Evolutionary conservation across 2,329 filamentous ascomycete species (phyloP).

Genomic region (Scytalidium sp.): DNA sequence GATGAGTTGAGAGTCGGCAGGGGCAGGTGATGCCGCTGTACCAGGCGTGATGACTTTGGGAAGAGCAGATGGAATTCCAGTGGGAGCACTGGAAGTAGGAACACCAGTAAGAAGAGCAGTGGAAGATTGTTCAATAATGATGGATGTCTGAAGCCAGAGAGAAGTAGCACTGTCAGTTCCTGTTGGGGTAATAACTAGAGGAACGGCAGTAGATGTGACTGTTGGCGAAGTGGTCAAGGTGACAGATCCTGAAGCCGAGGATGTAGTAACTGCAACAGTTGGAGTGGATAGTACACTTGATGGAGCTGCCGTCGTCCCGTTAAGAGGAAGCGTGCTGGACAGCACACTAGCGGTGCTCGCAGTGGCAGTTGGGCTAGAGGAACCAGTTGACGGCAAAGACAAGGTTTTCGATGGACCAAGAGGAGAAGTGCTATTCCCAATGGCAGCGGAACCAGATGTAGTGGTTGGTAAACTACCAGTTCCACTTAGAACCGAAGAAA

Average conservation of each 20-base stretch:
- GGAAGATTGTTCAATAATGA: constrained; percentile 20
- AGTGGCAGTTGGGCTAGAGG: background rate
- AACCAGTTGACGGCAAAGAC: constrained; percentile 3
- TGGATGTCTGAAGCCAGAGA: constrained; percentile 22
- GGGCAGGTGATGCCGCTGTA: constrained; percentile 13
- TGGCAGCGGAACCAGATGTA: background rate
- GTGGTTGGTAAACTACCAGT: background rate
- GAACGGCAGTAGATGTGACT: background rate
- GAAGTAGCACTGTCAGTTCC: constrained; percentile 20
- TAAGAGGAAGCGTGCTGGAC: constrained; percentile 6
- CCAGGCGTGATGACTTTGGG: constrained; percentile 26
- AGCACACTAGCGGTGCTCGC: constrained; percentile 9
- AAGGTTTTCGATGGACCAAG: background rate
- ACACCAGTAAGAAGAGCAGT: constrained; percentile 10
- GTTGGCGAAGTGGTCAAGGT: background rate
- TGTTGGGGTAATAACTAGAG: constrained; percentile 16
- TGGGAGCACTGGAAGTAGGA: constrained; percentile 14
- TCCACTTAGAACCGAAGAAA: too few species aligned
- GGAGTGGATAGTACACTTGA: background rate
- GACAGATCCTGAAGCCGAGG: background rate
- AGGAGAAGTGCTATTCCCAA: background rate
- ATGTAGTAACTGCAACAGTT: background rate
- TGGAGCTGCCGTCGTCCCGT: constrained; percentile 4
- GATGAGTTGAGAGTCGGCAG: constrained; percentile 64
- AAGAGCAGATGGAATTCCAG: constrained; percentile 19